These are phyloP conservation scores for Phytophthora quininea DNA, from an alignment of 352 stramenopile genomes.

Conservation along the genomic window DNA sequence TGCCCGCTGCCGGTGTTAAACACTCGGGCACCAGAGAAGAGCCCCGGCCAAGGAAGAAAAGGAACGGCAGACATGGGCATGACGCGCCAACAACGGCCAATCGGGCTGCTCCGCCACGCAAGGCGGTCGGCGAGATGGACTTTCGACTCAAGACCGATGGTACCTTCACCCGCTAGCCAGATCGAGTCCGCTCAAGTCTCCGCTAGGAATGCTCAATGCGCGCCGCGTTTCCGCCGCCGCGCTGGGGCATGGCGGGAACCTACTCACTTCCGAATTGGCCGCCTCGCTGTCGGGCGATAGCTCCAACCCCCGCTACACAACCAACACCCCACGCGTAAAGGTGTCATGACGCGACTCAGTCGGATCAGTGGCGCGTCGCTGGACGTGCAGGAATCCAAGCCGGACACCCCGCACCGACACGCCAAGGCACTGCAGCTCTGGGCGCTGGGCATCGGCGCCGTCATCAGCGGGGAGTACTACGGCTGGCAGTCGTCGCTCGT, in stretches of 20 bases:
- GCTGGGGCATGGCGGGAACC: not conserved
- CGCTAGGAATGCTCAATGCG: not conserved
- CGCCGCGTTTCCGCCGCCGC: not conserved
- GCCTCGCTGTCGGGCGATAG: not conserved
- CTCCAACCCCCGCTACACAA: not conserved
- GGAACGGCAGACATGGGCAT: not conserved
- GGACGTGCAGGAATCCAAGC: constrained; percentile 27
- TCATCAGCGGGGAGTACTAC: constrained; percentile 56
- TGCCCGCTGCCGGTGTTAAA: not conserved
- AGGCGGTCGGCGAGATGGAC: not conserved
- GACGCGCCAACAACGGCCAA: not conserved
- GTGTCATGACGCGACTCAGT: constrained; percentile 27
- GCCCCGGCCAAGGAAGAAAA: not conserved
- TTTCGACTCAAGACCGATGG: not conserved
- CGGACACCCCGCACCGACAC: constrained; percentile 37
- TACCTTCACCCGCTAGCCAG: not conserved
- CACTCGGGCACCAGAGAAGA: not conserved
- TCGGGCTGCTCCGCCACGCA: not conserved
- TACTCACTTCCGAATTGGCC: constrained; percentile 27
- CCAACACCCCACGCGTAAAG: too few species aligned
- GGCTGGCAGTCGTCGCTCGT: constrained; percentile 65
- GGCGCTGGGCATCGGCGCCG: constrained; percentile 53
- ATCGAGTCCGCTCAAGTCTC: not conserved
- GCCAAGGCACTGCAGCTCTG: constrained; percentile 61
- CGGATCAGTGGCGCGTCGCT: constrained; percentile 28